Conservation (phyloP, 208 protist species). For the Leishmania martiniquensis region DNA sequence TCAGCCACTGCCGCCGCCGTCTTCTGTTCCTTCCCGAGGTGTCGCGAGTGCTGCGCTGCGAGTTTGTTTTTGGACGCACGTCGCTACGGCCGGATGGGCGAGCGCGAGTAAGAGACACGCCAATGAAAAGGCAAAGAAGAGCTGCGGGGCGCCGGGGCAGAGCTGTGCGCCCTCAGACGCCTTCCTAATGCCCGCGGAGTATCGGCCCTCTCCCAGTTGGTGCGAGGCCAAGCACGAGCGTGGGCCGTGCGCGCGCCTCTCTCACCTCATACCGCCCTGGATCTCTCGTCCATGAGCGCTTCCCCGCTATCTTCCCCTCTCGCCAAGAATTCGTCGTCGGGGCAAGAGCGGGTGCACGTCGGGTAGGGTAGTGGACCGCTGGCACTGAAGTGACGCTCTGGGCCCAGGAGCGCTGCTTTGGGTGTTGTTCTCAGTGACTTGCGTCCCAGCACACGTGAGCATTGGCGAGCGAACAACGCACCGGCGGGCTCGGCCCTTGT, state of each 20-base stretch:
- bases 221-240: background rate
- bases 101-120: background rate
- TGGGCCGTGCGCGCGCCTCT: background rate
- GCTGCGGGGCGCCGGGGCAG: background rate
- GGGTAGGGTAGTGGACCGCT: background rate
- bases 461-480: background rate
- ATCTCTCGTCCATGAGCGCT: background rate
- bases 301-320: background rate
- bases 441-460: no score
- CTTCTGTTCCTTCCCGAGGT: constrained; percentile 22
- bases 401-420: background rate
- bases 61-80: background rate
- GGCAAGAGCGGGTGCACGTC: background rate
- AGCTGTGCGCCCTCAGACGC: background rate
- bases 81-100: background rate
- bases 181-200: background rate
- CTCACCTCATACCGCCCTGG: background rate
- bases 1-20: no score
- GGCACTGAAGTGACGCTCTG: background rate
- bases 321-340: background rate
- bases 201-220: background rate
- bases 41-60: no score
- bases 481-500: background rate
- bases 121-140: no score
- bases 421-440: background rate